Base-by-base conservation (phyloP, 176 grass and related monocot species). In the Oryza glumipatula region DNA sequence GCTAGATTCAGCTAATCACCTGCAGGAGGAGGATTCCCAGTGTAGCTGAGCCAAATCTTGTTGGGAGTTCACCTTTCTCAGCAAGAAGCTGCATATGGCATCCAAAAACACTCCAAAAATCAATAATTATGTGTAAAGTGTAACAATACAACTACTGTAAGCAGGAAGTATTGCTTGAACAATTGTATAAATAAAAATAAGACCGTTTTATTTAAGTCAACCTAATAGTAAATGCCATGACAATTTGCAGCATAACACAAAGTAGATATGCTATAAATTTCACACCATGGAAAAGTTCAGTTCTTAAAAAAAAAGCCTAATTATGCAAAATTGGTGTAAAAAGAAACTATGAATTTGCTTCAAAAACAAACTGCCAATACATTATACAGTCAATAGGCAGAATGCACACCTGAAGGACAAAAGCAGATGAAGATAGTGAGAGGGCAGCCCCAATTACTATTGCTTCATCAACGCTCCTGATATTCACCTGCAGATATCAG, bases 391-490 rank as follows among this genome's bases (percentile, higher is more conserved):
- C 68, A 67, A 3, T 11, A 0, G 73, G 56, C 9, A 87, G 26
- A 51, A 72, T 72, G n/a, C 81, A 80, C n/a, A 98, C 96, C 96
- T 98, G 96, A 64, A 98, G 84, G 64, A 98, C 96, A 89, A 98
- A 98, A 91, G 96, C 96, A 84, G 96, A 98, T 87, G 96, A 98
- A 80, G 96, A 98, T 80, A 98, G 84, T 30, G 96, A 98, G 48
- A 98, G 96, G 30, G 96, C 96, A 70, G 96, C 88, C 82, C 96
- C 96, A 83, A 98, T 98, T 39, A 98, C 96, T 85, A 98, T 91
- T 3, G 96, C 96, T 94, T 98, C 96, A 45, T 98, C 96, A 76
- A 98, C 68, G 13, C 96, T 98, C 79, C 96, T 90, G 80, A 98
- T 98, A 85, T 98, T 98, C 33, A 98, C 93, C 96, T 95, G 83